phyloP scores from a whole-genome alignment of 1,284 basidiomycete species.

The Ganoderma sinense region DNA sequence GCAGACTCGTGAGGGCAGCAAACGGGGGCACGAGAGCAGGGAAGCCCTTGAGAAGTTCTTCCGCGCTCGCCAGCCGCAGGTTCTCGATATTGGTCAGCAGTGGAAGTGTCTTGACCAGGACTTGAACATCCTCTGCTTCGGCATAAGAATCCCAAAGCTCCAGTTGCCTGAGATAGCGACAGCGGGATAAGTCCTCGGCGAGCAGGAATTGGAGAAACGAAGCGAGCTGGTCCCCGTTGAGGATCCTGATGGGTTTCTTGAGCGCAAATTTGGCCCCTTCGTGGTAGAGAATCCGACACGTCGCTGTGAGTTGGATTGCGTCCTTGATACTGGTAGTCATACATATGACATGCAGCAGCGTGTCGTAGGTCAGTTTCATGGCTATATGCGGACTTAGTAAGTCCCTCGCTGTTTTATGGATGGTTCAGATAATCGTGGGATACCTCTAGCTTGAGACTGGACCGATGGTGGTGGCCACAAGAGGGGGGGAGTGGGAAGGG shows the following conservation, averaged over 20 bases:
- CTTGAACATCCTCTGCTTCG: not conserved
- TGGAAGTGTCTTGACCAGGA: not conserved
- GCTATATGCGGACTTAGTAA: not conserved
- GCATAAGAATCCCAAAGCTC: not conserved
- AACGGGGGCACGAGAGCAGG: not conserved
- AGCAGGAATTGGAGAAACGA: not conserved
- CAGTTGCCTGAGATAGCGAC: not conserved
- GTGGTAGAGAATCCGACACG: not conserved
- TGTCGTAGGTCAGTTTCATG: not conserved
- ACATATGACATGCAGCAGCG: not conserved
- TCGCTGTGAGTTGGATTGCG: slow-evolving; percentile 32
- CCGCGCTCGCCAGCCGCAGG: not conserved
- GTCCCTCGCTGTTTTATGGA: too few relatives aligned
- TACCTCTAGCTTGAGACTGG: too few relatives aligned
- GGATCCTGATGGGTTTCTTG: not conserved
- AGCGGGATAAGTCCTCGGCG: not conserved
- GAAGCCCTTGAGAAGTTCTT: not conserved
- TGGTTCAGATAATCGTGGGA: too few relatives aligned
- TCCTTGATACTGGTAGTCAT: not conserved
- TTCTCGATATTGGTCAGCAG: not conserved
- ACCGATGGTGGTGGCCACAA: too few relatives aligned
- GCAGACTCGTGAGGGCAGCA: not conserved
- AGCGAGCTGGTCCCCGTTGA: not conserved
- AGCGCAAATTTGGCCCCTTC: not conserved
- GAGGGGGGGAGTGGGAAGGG: too few relatives aligned